A percentile compares a stretch with the other conserved stretches of the same genome.
Evolutionary conservation across 2,329 filamentous ascomycete species (phyloP).

Genomic region (Alternaria arbusti): DNA sequence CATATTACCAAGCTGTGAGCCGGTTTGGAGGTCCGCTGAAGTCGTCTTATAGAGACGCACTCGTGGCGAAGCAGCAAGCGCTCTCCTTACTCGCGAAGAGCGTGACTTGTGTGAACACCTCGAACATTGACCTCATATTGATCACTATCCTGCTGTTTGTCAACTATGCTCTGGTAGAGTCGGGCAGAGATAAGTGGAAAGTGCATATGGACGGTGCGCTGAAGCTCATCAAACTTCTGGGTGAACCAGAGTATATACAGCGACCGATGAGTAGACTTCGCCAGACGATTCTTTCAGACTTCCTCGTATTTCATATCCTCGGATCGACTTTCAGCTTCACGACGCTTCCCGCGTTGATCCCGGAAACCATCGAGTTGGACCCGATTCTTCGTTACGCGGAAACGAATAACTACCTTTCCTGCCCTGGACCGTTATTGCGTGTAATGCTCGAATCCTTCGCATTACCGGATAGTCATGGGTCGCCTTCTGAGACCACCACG

Average conservation of each 20-base stretch:
- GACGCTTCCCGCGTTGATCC: slow-evolving; percentile 34
- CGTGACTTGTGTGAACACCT: slow-evolving; percentile 34
- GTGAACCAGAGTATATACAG: slow-evolving; percentile 35
- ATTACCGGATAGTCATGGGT: slow-evolving; percentile 34
- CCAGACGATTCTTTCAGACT: slow-evolving; percentile 43
- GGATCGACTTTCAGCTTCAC: slow-evolving; percentile 43
- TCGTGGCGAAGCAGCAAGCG: slow-evolving; percentile 58
- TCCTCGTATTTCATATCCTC: slow-evolving; percentile 45
- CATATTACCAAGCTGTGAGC: slow-evolving; percentile 47
- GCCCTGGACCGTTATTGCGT: slow-evolving; percentile 42
- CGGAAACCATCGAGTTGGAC: slow-evolving; percentile 39
- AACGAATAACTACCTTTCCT: slow-evolving; percentile 50
- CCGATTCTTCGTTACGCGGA: slow-evolving; percentile 48
- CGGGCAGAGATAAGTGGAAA: slow-evolving; percentile 59
- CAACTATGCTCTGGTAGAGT: slow-evolving; percentile 59
- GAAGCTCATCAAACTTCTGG: slow-evolving; percentile 52
- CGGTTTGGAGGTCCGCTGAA: slow-evolving; percentile 45
- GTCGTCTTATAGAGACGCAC: slow-evolving; percentile 43
- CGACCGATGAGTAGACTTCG: slow-evolving; percentile 42
- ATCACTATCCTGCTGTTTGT: slow-evolving; percentile 58
- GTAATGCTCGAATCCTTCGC: slow-evolving; percentile 47
- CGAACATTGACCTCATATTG: slow-evolving; percentile 52
- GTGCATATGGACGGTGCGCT: slow-evolving; percentile 60
- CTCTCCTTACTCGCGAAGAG: slow-evolving; percentile 51
- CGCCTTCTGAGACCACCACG: slow-evolving; percentile 9